Evolutionary conservation across 2,329 filamentous ascomycete genomes (phyloP).

Genomic region (Lecanoromycetidae sp.): DNA sequence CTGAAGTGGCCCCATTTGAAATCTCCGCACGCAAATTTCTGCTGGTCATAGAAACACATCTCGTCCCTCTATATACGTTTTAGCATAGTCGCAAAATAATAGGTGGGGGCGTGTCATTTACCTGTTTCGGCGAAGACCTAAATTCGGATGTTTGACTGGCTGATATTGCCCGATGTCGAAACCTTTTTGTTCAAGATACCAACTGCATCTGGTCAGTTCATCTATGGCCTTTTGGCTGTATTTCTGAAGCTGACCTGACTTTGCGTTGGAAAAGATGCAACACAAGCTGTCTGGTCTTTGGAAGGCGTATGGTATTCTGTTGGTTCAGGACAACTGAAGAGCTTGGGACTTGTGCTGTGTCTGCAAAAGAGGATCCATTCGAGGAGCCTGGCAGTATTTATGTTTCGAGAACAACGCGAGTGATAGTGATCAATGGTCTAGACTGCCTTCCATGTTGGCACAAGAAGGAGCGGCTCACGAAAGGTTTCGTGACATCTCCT

Average conservation of each 20-base stretch:
- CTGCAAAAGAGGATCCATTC: neutral
- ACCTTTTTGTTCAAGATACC: neutral
- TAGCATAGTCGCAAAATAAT: neutral
- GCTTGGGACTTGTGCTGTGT: neutral
- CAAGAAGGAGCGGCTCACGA: neutral
- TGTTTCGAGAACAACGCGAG: slow-evolving; percentile 11
- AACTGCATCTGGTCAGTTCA: neutral
- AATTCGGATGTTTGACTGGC: slow-evolving; percentile 1
- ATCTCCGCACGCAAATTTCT: slow-evolving; percentile 72
- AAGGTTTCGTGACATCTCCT: neutral
- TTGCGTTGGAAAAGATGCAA: neutral
- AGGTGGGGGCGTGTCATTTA: neutral
- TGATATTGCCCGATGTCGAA: neutral
- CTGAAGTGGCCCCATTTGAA: slow-evolving; percentile 93
- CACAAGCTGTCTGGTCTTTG: neutral
- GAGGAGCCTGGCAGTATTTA: slow-evolving; percentile 14
- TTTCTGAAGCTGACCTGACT: slow-evolving; percentile 3
- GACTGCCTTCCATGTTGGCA: neutral
- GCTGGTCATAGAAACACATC: slow-evolving; percentile 97
- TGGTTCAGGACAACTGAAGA: slow-evolving; percentile 3
- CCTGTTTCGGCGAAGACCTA: neutral
- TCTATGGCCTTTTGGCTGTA: neutral
- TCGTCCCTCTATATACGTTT: slow-evolving; percentile 23
- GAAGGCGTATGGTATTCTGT: neutral
- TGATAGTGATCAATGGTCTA: slow-evolving; percentile 11